Evolutionary conservation across 148 eudicot species (phyloP).

Genomic region (Nepenthes gracilis): DNA sequence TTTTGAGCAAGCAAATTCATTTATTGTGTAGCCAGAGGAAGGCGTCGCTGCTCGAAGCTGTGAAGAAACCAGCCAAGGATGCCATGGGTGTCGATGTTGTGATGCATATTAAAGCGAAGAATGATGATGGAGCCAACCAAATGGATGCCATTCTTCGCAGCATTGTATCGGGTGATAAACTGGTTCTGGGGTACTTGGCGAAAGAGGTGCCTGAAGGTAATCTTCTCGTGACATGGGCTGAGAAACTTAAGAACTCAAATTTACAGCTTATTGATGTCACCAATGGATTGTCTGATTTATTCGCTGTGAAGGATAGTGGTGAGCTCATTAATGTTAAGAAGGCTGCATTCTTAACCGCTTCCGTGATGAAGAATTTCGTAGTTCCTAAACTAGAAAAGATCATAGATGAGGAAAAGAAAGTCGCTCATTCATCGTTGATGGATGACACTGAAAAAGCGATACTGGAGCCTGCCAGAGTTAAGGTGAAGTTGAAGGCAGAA

Average conservation of each 20-base stretch:
- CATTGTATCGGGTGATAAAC: constrained; percentile 20
- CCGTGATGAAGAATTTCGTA: constrained; percentile 73
- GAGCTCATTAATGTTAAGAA: constrained; percentile 64
- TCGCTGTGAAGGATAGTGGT: constrained; percentile 56
- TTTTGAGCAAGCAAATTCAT: constrained; percentile 63
- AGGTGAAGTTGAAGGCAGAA: constrained; percentile 70
- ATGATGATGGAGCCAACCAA: constrained; percentile 45
- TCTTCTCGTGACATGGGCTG: constrained; percentile 55
- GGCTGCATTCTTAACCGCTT: constrained; percentile 71
- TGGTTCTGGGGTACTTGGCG: constrained; percentile 48
- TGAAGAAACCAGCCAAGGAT: constrained; percentile 53
- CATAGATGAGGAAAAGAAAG: constrained; percentile 85
- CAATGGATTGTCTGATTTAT: constrained; percentile 61
- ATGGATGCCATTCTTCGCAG: constrained; percentile 54
- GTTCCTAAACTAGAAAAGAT: constrained; percentile 76
- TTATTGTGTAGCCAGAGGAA: constrained; percentile 80
- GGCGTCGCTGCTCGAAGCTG: constrained; percentile 47
- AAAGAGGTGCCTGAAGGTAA: constrained; percentile 78
- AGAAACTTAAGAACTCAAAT: constrained; percentile 41
- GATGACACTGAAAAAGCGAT: constrained; percentile 77
- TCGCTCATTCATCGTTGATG: constrained; percentile 68
- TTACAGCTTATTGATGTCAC: constrained; percentile 43
- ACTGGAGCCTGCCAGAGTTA: constrained; percentile 46
- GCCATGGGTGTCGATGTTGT: constrained; percentile 51
- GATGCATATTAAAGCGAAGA: constrained; percentile 61